Conservation (phyloP, 805 yeast species). For the Wickerhamomyces bisporus region DNA sequence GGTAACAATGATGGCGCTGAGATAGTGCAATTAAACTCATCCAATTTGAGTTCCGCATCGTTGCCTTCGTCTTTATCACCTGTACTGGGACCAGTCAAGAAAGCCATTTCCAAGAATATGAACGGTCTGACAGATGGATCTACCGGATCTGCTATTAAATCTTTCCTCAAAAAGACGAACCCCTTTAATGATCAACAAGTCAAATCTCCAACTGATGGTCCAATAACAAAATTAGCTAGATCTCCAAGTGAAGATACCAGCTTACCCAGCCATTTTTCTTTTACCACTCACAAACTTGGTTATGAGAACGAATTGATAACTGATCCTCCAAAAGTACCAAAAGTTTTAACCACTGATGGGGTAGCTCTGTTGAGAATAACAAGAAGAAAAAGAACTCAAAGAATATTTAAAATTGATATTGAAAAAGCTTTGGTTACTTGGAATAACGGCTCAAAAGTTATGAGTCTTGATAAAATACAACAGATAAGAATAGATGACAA, state of each 20-base stretch:
- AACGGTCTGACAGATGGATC: conserved; percentile 11
- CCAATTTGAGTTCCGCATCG: neutral
- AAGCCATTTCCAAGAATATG: conserved; percentile 10
- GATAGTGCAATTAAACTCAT: too few species aligned
- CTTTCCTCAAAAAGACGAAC: conserved; percentile 14
- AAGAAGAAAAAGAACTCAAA: conserved; percentile 57
- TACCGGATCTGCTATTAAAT: conserved; percentile 5
- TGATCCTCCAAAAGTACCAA: conserved; percentile 36
- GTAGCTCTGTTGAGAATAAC: conserved; percentile 64
- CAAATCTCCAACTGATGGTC: conserved; percentile 16
- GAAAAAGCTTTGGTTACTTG: conserved; percentile 51
- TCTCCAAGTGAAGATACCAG: conserved; percentile 6
- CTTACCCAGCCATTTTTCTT: conserved; percentile 2
- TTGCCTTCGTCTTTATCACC: conserved; percentile 6
- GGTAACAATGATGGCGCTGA: neutral
- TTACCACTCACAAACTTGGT: conserved; percentile 2
- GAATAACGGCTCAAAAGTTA: conserved; percentile 39
- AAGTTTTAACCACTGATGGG: conserved; percentile 46
- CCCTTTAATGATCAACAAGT: conserved; percentile 5
- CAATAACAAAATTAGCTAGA: conserved; percentile 14
- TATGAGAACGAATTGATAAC: conserved; percentile 2
- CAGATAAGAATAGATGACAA: conserved; percentile 58
- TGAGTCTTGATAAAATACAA: conserved; percentile 58
- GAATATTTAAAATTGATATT: conserved; percentile 52
- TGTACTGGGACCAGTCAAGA: conserved; percentile 8